A percentile compares a stretch with the other conserved stretches of the same genome.
Evolutionary conservation across 257 asterid species (phyloP).

Genomic region (Fraxinus americana): DNA sequence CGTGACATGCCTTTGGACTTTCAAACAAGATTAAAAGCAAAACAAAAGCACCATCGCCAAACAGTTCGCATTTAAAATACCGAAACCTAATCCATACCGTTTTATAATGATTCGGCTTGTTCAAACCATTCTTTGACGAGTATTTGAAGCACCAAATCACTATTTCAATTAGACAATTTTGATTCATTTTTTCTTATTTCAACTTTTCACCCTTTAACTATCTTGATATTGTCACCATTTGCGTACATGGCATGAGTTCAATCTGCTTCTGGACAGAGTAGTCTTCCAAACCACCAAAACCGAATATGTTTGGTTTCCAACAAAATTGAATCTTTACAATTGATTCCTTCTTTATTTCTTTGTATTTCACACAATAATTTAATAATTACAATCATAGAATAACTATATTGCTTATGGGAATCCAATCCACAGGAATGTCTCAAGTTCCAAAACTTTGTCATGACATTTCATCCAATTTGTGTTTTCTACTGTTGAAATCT

Average conservation of each 20-base stretch:
- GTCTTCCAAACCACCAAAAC: not conserved
- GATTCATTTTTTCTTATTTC: not conserved
- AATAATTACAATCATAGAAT: slow-evolving; percentile 2
- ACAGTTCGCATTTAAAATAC: too few relatives aligned
- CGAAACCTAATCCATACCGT: too few relatives aligned
- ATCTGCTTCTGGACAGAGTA: not conserved
- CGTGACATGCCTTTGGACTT: too few relatives aligned
- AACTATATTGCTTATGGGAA: not conserved
- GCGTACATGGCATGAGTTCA: not conserved
- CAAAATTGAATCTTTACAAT: not conserved
- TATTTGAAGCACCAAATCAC: too few relatives aligned
- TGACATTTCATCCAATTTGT: not conserved
- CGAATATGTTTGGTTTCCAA: not conserved
- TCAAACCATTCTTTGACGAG: too few relatives aligned
- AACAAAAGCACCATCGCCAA: too few relatives aligned
- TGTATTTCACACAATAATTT: not conserved
- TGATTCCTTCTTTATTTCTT: not conserved
- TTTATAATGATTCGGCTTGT: too few relatives aligned
- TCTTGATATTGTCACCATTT: not conserved
- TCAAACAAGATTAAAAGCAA: too few relatives aligned
- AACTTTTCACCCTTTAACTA: not conserved
- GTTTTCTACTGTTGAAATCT: slow-evolving; percentile 1
- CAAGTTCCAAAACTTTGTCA: not conserved
- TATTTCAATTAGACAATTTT: too few relatives aligned
- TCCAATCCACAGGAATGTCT: not conserved